Conservation (phyloP, 2,329 filamentous ascomycete species). For the Plectosphaerella cucumerina region DNA sequence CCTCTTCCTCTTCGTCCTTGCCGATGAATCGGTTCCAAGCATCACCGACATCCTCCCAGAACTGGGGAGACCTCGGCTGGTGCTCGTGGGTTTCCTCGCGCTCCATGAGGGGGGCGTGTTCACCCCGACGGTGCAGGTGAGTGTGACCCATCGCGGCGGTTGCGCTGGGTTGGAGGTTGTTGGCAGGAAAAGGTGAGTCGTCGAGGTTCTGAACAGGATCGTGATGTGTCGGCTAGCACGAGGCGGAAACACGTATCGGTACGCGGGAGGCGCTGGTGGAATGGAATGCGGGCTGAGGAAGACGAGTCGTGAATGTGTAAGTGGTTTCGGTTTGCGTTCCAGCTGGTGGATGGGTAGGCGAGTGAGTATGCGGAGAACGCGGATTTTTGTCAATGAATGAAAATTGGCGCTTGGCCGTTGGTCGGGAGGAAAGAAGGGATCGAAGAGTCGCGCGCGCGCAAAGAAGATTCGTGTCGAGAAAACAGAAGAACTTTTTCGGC, state of each 20-base stretch:
- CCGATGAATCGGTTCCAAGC: constrained; percentile 6
- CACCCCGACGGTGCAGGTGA: constrained; percentile 1
- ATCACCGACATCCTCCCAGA: constrained; percentile 9
- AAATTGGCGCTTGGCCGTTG: neutral
- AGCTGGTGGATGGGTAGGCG: neutral
- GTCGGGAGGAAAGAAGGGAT: neutral
- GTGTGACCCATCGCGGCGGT: constrained; percentile 8
- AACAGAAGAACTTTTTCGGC: no score
- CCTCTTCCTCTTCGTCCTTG: constrained; percentile 2
- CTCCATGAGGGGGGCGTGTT: neutral
- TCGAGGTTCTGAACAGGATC: neutral
- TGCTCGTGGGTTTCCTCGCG: constrained; percentile 7
- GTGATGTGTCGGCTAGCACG: no score
- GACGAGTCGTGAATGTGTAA: neutral
- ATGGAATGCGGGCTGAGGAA: neutral
- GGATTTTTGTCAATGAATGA: neutral
- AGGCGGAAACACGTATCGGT: neutral
- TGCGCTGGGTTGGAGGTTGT: constrained; percentile 1
- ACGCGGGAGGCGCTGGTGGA: neutral
- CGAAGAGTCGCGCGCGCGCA: neutral
- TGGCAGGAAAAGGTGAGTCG: constrained; percentile 4
- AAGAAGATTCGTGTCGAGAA: no score
- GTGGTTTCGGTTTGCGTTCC: neutral
- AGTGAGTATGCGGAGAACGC: neutral
- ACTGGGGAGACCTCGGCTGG: constrained; percentile 8